Conservation (phyloP, 129 eudicot species). For the Tagetes patula region DNA sequence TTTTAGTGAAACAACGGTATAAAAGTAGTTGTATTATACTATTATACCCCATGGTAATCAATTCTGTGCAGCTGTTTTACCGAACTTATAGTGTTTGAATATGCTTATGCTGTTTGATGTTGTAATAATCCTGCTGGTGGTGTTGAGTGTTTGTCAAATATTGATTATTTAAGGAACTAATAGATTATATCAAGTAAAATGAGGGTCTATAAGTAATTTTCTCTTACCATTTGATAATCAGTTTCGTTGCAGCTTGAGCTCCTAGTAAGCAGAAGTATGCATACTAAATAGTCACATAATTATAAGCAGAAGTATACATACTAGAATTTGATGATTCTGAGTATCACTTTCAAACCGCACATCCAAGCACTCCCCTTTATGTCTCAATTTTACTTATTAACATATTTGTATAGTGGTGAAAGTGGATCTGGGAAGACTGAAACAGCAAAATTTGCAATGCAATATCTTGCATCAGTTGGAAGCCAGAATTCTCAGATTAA, state of each 20-base stretch:
- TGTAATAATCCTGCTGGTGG: not conserved
- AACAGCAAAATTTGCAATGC: constrained; percentile 89
- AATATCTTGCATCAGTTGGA: constrained; percentile 74
- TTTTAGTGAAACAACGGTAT: constrained; percentile 1
- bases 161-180: not conserved
- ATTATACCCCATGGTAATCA: not conserved
- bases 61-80: not conserved
- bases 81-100: not conserved
- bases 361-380: not conserved
- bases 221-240: not conserved
- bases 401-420: constrained; percentile 65
- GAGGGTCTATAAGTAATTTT: not conserved
- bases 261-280: not conserved
- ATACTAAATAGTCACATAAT: not conserved
- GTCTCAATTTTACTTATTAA: not conserved
- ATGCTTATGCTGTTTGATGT: not conserved
- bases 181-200: not conserved
- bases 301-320: not conserved
- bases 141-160: not conserved
- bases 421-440: constrained; percentile 99
- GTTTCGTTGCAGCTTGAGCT: constrained; percentile 6
- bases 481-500: constrained; percentile 64
- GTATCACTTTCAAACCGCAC: constrained; percentile 1
- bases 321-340: not conserved
- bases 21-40: not conserved